Base-by-base conservation (phyloP, 352 stramenopile genomes). In the Pythium scleroteichum region DNA sequence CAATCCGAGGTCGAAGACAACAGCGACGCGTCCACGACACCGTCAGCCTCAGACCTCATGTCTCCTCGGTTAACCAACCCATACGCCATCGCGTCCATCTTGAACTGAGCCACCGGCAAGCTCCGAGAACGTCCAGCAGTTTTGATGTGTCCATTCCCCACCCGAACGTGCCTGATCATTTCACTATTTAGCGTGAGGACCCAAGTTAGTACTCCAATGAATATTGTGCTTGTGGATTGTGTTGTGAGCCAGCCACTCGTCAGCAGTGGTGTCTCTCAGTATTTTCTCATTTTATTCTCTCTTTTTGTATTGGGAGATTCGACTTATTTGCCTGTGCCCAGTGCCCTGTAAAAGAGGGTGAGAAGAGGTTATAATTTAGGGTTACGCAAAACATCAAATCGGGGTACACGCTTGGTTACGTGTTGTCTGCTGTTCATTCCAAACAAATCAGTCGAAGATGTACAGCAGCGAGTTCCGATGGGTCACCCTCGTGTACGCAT, bases 21-120 rank as follows among this genome's bases (percentile, higher is more conserved):
- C 59, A 48, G 33, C 39, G 49, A 53, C 40, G 16, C 49, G 14
- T 64, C 46, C 27, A 40, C 59, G 33, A 50, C 59, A 8, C 40
- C 55, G 27, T 48, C 48, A 4, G 41, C 35, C 26, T 23, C 41
- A 6, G 47, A 57, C 27, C 20, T 59, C 4, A 27, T 68, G 16
- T 68, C 60, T 38, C 52, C 52, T 46, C 60, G 60, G 59, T 40
- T 66, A 59, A 32, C 59, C 39, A 68, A 68, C 49, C 60, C 60
- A 13, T 68, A 68, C 53, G 60, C 60, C 26, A 49, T 68, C 38
- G 45, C 60, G 44, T 68, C 60, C 35, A 68, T 68, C 32, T 44
- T 68, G 42, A 68, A 68, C 50, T 68, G 39, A 68, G 47, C 45
- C 12, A 20, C 6, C 38, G 38, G 17, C 38, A 20, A 44, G 38